Evolutionary conservation across 2,329 filamentous ascomycete species (phyloP).

Genomic region (Neofusicoccum ribis): DNA sequence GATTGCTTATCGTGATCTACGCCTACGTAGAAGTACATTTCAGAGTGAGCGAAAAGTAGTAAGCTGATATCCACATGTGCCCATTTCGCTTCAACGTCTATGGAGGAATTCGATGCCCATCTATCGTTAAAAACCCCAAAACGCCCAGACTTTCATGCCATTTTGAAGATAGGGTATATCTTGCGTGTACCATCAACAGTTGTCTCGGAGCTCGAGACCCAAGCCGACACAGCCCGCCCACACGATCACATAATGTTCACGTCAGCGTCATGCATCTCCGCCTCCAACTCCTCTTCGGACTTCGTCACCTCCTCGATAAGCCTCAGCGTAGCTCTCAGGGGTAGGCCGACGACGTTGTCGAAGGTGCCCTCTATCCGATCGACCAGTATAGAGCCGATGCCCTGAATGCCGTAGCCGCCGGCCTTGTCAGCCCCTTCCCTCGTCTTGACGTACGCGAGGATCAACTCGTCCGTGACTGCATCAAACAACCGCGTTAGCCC

Average conservation of each 20-base stretch:
- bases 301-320: conserved; percentile 87
- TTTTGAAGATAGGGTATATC: conserved; percentile 19
- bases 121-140: conserved; percentile 1
- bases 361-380: conserved; percentile 86
- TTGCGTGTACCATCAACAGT: conserved; percentile 15
- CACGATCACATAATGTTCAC: background rate
- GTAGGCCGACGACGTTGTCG: conserved; percentile 93
- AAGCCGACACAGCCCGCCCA: background rate
- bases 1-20: too few relatives aligned
- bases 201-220: background rate
- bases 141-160: conserved; percentile 4
- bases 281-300: conserved; percentile 60
- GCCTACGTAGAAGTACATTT: too few relatives aligned
- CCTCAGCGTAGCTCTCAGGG: conserved; percentile 73
- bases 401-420: conserved; percentile 92
- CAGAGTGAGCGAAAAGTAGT: background rate
- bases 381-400: conserved; percentile 80
- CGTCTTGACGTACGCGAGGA: conserved; percentile 76
- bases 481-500: background rate
- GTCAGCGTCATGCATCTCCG: conserved; percentile 38
- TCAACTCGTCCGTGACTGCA: conserved; percentile 74
- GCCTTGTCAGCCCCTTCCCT: conserved; percentile 95
- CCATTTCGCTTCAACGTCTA: conserved; percentile 3
- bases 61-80: conserved; percentile 1
- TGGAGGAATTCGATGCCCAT: background rate